These are phyloP conservation scores for Aureobasidium vineae DNA, from an alignment of 2,329 filamentous ascomycete species.

Conservation along the genomic window DNA sequence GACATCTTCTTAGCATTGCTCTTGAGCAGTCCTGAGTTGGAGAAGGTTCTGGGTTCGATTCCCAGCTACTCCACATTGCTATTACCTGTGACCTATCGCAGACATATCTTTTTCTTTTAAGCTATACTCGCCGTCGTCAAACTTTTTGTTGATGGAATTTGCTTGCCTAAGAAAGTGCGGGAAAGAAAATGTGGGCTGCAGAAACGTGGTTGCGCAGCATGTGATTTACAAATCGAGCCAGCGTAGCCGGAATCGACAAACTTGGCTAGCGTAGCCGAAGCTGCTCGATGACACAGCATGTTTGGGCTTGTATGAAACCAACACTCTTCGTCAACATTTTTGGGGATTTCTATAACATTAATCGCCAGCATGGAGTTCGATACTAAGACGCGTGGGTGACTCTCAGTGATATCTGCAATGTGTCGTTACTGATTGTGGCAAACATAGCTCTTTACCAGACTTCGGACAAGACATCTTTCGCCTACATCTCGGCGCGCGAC, in stretches of 20 bases:
- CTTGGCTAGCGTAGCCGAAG: conserved; percentile 1
- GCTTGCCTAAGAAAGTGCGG: not conserved
- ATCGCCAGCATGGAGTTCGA: conserved; percentile 66
- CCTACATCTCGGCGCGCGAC: conserved; percentile 76
- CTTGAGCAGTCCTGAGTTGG: conserved; percentile 20
- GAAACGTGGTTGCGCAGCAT: not conserved
- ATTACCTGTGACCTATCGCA: not conserved
- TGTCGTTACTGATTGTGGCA: conserved; percentile 26
- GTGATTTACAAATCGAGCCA: not conserved
- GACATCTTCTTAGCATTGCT: conserved; percentile 27
- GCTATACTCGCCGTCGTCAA: not conserved
- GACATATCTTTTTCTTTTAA: not conserved
- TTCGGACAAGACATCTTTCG: conserved; percentile 81
- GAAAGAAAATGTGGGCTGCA: not conserved
- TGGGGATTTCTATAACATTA: not conserved
- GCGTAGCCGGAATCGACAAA: not conserved
- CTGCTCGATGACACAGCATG: conserved; percentile 13
- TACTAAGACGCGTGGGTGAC: conserved; percentile 65
- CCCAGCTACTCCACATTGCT: conserved; percentile 22
- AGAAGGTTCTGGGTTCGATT: conserved; percentile 27
- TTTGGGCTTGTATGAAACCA: not conserved
- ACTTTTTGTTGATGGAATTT: not conserved
- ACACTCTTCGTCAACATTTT: not conserved
- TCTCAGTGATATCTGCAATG: not conserved
- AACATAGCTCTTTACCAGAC: conserved; percentile 70